phyloP scores from a whole-genome alignment of 129 eudicot genomes.

The Flaveria bidentis region DNA sequence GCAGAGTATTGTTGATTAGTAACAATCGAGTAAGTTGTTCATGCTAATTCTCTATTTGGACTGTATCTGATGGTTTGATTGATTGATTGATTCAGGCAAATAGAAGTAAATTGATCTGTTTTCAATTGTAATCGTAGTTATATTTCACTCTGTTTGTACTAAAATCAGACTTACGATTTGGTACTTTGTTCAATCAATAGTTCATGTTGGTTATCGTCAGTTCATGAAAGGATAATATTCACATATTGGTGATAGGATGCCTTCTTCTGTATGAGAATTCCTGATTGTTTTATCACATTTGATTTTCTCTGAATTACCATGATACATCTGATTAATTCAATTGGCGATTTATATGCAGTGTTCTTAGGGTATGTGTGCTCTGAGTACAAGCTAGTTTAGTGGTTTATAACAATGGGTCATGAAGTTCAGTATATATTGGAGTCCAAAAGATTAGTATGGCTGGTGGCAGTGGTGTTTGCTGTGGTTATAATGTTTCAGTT shows the following conservation, averaged over 20 bases:
- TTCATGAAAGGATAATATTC: background rate
- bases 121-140: background rate
- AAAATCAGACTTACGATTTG: background rate
- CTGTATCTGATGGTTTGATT: background rate
- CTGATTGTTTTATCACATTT: background rate
- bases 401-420: constrained; percentile 42
- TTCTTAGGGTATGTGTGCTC: constrained; percentile 13
- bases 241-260: constrained; percentile 1
- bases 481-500: constrained; percentile 53
- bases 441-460: constrained; percentile 59
- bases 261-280: background rate
- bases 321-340: background rate
- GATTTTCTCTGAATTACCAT: background rate
- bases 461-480: constrained; percentile 60
- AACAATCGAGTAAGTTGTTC: constrained; percentile 23
- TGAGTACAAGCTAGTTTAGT: constrained; percentile 5
- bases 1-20: constrained; percentile 14
- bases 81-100: background rate
- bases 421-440: constrained; percentile 43
- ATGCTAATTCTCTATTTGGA: constrained; percentile 18
- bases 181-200: background rate
- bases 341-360: constrained; percentile 33
- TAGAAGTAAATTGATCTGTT: background rate
- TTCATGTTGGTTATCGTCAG: constrained; percentile 9
- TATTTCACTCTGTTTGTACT: background rate